Conservation (phyloP, 148 eudicot species). For the Hydrangea macrophylla region DNA sequence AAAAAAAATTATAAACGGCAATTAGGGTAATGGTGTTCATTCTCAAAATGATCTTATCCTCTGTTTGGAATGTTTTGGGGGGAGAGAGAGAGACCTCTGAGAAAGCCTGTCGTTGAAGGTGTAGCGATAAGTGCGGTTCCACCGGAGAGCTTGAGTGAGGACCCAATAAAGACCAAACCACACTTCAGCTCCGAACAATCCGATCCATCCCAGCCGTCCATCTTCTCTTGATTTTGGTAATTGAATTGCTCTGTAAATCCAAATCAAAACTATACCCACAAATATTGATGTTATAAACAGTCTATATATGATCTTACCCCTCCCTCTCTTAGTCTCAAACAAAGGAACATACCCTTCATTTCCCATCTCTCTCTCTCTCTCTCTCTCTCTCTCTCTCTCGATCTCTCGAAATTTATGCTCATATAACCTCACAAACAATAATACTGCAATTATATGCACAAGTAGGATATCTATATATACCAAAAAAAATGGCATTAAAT, state of each 20-base stretch:
- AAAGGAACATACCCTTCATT: constrained; percentile 28
- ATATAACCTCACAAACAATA: no score
- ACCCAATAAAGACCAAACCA: constrained; percentile 78
- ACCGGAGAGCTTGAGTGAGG: constrained; percentile 57
- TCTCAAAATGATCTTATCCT: no score
- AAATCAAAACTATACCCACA: constrained; percentile 37
- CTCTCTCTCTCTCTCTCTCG: constrained; percentile 7
- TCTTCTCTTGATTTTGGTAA: constrained; percentile 16
- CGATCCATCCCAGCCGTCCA: constrained; percentile 45
- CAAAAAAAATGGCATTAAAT: no score
- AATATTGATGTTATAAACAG: constrained; percentile 38
- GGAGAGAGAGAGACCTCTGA: constrained; percentile 32
- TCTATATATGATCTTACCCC: constrained; percentile 40
- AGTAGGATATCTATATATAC: no score
- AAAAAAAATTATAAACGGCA: neutral
- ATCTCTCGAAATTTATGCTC: neutral
- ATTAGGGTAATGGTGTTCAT: no score
- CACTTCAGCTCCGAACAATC: constrained; percentile 51
- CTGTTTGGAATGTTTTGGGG: no score
- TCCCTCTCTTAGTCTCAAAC: constrained; percentile 39
- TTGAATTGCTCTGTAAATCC: constrained; percentile 48
- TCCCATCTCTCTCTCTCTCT: constrained; percentile 13
- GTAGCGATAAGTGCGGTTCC: constrained; percentile 39
- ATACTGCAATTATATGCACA: no score
- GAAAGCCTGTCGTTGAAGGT: constrained; percentile 66